phyloP scores from a whole-genome alignment of 805 yeast genomes.

The Lipomyces yamanashiensis region DNA sequence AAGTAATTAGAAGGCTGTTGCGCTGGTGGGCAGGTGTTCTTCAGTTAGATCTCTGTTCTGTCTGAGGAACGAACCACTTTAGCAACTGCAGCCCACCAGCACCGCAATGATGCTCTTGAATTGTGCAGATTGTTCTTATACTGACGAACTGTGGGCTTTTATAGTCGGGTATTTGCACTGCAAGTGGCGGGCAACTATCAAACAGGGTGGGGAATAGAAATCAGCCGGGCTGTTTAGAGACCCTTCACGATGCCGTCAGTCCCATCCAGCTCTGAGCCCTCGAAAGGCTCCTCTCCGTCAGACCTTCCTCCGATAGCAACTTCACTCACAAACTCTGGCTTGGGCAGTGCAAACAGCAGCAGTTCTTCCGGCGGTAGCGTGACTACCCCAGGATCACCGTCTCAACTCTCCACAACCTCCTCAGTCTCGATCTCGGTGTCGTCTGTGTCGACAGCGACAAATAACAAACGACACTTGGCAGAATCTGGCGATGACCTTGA shows the following conservation, averaged over 20 bases:
- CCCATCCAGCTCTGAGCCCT: not conserved
- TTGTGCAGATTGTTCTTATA: too few species aligned
- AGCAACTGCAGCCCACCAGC: too few species aligned
- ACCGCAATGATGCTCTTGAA: too few species aligned
- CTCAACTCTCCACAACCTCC: slow-evolving; percentile 11
- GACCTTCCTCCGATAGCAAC: not conserved
- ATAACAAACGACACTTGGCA: slow-evolving; percentile 20
- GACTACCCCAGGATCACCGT: slow-evolving; percentile 10
- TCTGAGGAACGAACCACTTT: too few species aligned
- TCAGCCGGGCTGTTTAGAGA: not conserved
- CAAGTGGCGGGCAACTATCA: too few species aligned
- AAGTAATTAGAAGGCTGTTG: too few species aligned
- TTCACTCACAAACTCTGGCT: not conserved
- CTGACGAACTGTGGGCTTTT: too few species aligned
- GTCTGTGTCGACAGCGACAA: not conserved
- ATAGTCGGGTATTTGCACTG: too few species aligned
- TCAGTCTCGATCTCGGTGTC: slow-evolving; percentile 7
- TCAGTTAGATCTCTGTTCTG: too few species aligned
- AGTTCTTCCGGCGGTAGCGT: slow-evolving; percentile 4
- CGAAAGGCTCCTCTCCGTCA: not conserved
- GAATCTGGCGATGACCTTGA: slow-evolving; percentile 21
- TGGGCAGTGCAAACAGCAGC: not conserved
- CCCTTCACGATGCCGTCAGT: not conserved
- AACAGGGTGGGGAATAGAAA: too few species aligned
- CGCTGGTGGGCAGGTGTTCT: too few species aligned